Evolutionary conservation across 2,329 filamentous ascomycete species (phyloP).

Genomic region (Coniella vitis): DNA sequence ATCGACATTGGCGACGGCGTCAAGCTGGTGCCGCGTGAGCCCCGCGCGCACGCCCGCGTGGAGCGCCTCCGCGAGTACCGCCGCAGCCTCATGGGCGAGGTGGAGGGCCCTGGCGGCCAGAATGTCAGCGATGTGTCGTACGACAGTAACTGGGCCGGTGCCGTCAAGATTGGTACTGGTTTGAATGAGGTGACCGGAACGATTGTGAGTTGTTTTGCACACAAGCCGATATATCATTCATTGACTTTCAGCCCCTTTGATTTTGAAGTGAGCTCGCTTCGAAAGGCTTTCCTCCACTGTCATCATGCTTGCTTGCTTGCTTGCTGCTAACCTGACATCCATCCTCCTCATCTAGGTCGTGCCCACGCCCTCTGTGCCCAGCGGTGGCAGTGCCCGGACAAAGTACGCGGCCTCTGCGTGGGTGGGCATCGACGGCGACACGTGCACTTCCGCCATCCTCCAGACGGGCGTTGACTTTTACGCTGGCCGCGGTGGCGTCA

Average conservation of each 20-base stretch:
- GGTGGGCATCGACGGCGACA: conserved; percentile 48
- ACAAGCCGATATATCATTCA: neutral
- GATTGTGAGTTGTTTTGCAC: conserved; percentile 29
- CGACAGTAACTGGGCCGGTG: conserved; percentile 53
- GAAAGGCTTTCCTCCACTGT: no score
- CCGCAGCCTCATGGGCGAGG: conserved; percentile 23
- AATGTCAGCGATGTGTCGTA: conserved; percentile 40
- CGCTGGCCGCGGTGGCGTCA: conserved; percentile 31
- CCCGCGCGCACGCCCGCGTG: conserved; percentile 24
- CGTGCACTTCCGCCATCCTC: conserved; percentile 41
- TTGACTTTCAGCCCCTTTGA: neutral
- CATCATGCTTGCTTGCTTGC: no score
- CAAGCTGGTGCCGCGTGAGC: conserved; percentile 31
- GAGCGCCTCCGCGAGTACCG: conserved; percentile 23
- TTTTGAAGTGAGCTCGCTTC: no score
- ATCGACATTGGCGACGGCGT: conserved; percentile 39
- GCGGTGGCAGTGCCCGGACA: conserved; percentile 25
- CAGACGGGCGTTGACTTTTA: conserved; percentile 53
- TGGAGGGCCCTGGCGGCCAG: conserved; percentile 21
- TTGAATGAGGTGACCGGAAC: conserved; percentile 47
- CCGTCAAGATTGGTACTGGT: conserved; percentile 43
- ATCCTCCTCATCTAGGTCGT: neutral
- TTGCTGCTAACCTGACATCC: no score
- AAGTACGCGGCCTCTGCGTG: conserved; percentile 46
- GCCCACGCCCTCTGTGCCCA: conserved; percentile 37